Evolutionary conservation across 345 rosid genomes (phyloP).

Genomic region (Passiflora organensis): DNA sequence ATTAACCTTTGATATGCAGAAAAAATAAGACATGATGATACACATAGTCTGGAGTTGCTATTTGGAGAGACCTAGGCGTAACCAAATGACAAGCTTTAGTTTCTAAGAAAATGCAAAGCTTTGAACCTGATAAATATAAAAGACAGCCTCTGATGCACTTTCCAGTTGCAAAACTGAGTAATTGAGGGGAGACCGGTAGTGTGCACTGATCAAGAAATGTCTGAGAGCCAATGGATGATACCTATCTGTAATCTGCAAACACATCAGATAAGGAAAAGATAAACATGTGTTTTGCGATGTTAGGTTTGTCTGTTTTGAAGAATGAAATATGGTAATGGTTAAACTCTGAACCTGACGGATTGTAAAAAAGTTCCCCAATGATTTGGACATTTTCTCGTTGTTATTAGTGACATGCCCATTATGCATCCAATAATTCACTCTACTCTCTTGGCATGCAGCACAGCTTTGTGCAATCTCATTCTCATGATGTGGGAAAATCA

Average conservation of each 20-base stretch:
- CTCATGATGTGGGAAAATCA: constrained; percentile 79
- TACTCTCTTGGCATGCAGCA: constrained; percentile 60
- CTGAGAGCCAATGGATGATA: constrained; percentile 84
- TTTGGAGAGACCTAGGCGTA: not conserved
- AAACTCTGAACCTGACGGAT: constrained; percentile 45
- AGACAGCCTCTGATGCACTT: constrained; percentile 60
- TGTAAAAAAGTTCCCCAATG: constrained; percentile 64
- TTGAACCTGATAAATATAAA: constrained; percentile 77
- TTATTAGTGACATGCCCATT: constrained; percentile 87
- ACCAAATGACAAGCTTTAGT: not conserved
- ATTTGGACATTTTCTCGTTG: constrained; percentile 82
- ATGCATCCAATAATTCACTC: constrained; percentile 76
- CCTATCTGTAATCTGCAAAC: constrained; percentile 49
- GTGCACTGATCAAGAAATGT: constrained; percentile 76
- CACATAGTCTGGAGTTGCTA: too few relatives aligned
- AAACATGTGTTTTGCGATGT: not conserved
- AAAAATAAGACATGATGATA: too few relatives aligned
- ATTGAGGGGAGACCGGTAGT: constrained; percentile 80
- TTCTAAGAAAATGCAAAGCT: constrained; percentile 6
- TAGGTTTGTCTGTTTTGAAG: not conserved
- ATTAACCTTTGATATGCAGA: too few relatives aligned
- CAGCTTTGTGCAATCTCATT: constrained; percentile 85
- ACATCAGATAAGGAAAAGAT: not conserved
- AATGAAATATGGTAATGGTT: not conserved
- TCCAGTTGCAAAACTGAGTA: constrained; percentile 62